Percentiles rank a stretch among this genome's conserved stretches.
Conservation (phyloP, 208 protist species). For the Angomonas ambiguus region DNA sequence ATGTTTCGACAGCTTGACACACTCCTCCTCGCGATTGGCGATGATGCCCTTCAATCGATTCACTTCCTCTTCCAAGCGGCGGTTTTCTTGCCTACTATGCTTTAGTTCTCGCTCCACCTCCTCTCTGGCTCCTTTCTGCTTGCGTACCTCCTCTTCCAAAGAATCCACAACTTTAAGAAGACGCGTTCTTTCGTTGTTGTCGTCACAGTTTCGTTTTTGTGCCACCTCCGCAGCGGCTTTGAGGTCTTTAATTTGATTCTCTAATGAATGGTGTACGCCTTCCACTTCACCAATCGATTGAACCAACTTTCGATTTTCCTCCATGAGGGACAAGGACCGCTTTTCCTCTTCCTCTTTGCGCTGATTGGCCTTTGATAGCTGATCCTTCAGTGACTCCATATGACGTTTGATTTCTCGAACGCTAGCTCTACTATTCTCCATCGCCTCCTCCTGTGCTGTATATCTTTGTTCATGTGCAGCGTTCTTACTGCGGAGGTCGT, state of each 20-base stretch:
- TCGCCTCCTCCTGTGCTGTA: slow-evolving; percentile 18
- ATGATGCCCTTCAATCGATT: slow-evolving; percentile 19
- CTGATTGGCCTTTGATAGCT: slow-evolving; percentile 16
- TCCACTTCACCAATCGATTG: not conserved
- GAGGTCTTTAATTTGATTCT: slow-evolving; percentile 10
- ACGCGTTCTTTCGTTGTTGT: slow-evolving; percentile 14
- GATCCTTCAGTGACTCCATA: slow-evolving; percentile 12
- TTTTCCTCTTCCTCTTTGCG: slow-evolving; percentile 20
- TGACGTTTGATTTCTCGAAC: slow-evolving; percentile 21
- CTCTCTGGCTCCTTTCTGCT: slow-evolving; percentile 8
- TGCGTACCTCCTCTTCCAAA: slow-evolving; percentile 7
- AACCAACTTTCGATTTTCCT: not conserved
- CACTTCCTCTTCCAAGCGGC: slow-evolving; percentile 21
- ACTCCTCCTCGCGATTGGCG: slow-evolving; percentile 38
- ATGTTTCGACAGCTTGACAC: slow-evolving; percentile 30
- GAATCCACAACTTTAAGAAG: slow-evolving; percentile 14
- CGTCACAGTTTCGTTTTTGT: slow-evolving; percentile 11
- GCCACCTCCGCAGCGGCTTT: slow-evolving; percentile 13
- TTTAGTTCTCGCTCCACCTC: slow-evolving; percentile 23
- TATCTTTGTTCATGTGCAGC: slow-evolving; percentile 22
- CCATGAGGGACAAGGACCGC: not conserved
- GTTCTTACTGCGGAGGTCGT: slow-evolving; percentile 25
- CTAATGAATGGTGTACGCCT: not conserved
- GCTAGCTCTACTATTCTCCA: slow-evolving; percentile 13
- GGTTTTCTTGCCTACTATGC: slow-evolving; percentile 7